phyloP scores from a whole-genome alignment of 805 yeast species.

The Jamesozyma lodderae region DNA sequence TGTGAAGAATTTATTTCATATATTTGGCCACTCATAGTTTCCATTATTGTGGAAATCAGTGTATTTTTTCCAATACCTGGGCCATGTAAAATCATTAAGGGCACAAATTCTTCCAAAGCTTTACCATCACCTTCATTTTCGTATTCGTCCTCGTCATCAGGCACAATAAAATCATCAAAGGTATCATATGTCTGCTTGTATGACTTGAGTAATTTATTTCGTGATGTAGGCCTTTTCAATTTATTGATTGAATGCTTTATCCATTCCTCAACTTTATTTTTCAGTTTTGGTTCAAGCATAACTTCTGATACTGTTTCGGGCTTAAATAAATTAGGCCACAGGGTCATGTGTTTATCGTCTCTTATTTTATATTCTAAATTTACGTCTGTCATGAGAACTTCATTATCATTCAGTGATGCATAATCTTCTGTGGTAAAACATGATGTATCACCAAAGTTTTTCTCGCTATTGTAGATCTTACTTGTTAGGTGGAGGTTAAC shows the following conservation, averaged over 20 bases:
- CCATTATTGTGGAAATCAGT: constrained; percentile 56
- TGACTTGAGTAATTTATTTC: constrained; percentile 27
- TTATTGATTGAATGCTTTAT: constrained; percentile 27
- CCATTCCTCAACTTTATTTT: constrained; percentile 25
- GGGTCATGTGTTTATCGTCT: constrained; percentile 1
- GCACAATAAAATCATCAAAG: constrained; percentile 30
- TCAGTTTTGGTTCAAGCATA: constrained; percentile 19
- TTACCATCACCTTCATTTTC: constrained; percentile 4
- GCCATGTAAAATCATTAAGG: constrained; percentile 61
- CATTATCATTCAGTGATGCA: constrained; percentile 7
- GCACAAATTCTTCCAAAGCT: constrained; percentile 37
- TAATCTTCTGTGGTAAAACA: constrained; percentile 14
- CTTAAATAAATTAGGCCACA: constrained; percentile 27
- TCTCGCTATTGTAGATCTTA: background rate
- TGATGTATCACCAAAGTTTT: background rate
- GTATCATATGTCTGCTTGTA: constrained; percentile 20
- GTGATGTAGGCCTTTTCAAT: constrained; percentile 28
- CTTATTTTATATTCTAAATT: background rate
- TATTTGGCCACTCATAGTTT: constrained; percentile 57
- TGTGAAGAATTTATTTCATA: constrained; percentile 77
- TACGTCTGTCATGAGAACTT: background rate
- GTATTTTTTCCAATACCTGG: constrained; percentile 74
- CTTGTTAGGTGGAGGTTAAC: background rate
- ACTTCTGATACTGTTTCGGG: constrained; percentile 29
- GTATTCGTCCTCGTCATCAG: constrained; percentile 18